phyloP scores from a whole-genome alignment of 108 stramenopile genomes.

The Fragilaria crotonensis region DNA sequence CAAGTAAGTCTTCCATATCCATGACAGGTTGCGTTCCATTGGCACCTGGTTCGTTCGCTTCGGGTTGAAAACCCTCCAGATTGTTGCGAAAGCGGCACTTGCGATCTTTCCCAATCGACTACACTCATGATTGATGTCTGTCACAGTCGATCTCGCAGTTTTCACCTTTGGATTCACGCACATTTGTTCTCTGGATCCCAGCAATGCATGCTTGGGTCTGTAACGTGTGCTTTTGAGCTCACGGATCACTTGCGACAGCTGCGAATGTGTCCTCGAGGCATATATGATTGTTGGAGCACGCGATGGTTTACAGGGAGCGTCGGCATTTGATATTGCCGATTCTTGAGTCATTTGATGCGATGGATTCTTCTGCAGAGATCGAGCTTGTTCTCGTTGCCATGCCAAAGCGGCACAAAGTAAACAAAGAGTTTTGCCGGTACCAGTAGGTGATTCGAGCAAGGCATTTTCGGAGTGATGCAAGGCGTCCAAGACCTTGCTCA shows the following conservation, averaged over 20 bases:
- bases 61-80: slow-evolving; percentile 50
- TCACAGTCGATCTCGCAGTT: slow-evolving; percentile 28
- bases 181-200: slow-evolving; percentile 96
- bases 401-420: slow-evolving; percentile 77
- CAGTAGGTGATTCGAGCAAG: slow-evolving; percentile 86
- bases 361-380: slow-evolving; percentile 3
- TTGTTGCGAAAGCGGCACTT: slow-evolving; percentile 74
- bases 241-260: slow-evolving; percentile 92
- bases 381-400: slow-evolving; percentile 71
- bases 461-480: slow-evolving; percentile 65
- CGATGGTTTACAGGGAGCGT: neutral
- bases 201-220: slow-evolving; percentile 84
- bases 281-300: slow-evolving; percentile 83
- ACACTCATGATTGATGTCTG: slow-evolving; percentile 82
- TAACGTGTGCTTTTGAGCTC: slow-evolving; percentile 92
- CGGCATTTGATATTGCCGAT: neutral
- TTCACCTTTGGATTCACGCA: slow-evolving; percentile 93
- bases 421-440: slow-evolving; percentile 89
- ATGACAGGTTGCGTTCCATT: slow-evolving; percentile 58
- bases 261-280: slow-evolving; percentile 95
- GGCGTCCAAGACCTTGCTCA: slow-evolving; percentile 85
- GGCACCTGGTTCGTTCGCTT: slow-evolving; percentile 24
- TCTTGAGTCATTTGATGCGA: neutral
- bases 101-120: slow-evolving; percentile 67
- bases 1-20: slow-evolving; percentile 95